Evolutionary conservation across 352 stramenopile genomes (phyloP).

Genomic region (Nannochloropsis limnetica): DNA sequence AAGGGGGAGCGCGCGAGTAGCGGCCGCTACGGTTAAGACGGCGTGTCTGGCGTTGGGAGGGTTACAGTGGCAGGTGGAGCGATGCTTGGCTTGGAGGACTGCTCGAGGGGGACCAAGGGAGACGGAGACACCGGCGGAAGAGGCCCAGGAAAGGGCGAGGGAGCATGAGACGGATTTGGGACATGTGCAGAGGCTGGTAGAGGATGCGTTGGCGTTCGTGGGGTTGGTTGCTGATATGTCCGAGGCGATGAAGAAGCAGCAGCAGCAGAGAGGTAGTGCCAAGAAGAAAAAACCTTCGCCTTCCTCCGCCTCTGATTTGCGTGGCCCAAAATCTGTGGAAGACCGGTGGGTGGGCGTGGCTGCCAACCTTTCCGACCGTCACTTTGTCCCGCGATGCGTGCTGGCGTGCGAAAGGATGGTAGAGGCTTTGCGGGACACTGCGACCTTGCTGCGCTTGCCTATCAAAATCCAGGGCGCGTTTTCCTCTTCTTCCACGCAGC

Average conservation of each 20-base stretch:
- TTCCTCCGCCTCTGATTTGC: not conserved
- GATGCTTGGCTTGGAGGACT: conserved; percentile 30
- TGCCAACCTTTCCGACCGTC: not conserved
- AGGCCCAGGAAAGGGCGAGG: not conserved
- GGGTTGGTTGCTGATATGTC: not conserved
- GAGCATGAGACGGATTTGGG: not conserved
- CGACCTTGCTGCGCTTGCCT: not conserved
- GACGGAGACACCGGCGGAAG: not conserved
- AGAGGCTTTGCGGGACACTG: not conserved
- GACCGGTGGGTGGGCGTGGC: not conserved
- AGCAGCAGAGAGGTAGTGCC: not conserved
- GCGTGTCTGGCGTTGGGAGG: not conserved
- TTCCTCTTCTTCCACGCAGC: not conserved
- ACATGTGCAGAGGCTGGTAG: conserved; percentile 10
- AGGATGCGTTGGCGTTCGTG: conserved; percentile 30
- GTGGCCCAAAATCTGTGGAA: not conserved
- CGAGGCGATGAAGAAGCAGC: conserved; percentile 3
- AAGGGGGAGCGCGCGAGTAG: not conserved
- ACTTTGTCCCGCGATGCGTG: not conserved
- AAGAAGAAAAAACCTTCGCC: not conserved
- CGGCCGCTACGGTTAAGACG: conserved; percentile 21
- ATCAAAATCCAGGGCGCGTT: not conserved
- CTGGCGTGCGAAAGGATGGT: not conserved
- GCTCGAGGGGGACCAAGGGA: not conserved
- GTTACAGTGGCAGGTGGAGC: conserved; percentile 13